phyloP scores from a whole-genome alignment of 176 grass and related monocot species.

The Aechmea fasciata region DNA sequence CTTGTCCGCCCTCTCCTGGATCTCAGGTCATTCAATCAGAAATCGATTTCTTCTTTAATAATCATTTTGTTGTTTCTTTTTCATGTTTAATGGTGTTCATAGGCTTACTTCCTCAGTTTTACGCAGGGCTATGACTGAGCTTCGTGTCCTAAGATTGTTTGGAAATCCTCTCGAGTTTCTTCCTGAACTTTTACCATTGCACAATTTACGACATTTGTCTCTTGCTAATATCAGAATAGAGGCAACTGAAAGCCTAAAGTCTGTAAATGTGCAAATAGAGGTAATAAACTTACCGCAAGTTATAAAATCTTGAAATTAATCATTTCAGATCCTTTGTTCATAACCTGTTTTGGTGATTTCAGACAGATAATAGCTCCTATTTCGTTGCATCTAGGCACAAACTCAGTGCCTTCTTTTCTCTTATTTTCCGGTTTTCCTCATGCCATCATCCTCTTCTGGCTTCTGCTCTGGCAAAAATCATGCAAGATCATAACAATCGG shows the following conservation, averaged over 20 bases:
- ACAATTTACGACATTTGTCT: conserved; percentile 86
- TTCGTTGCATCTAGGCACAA: conserved; percentile 82
- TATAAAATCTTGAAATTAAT: conserved; percentile 7
- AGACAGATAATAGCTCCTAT: conserved; percentile 91
- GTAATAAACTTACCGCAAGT: conserved; percentile 32
- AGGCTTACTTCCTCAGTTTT: conserved; percentile 45
- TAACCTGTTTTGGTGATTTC: conserved; percentile 32
- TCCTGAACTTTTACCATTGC: conserved; percentile 88
- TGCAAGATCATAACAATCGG: conserved; percentile 81
- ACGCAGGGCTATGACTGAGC: conserved; percentile 84
- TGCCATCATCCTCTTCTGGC: conserved; percentile 95
- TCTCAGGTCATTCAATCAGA: conserved; percentile 76
- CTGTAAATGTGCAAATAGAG: conserved; percentile 90
- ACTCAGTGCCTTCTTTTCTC: conserved; percentile 91
- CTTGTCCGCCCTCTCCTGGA: conserved; percentile 91
- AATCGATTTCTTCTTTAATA: conserved; percentile 14
- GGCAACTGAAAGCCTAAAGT: conserved; percentile 83
- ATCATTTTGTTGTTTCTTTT: conserved; percentile 15
- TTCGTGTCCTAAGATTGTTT: conserved; percentile 80
- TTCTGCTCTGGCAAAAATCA: conserved; percentile 88
- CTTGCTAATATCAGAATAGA: conserved; percentile 99
- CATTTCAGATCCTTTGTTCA: conserved; percentile 15
- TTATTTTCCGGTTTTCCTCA: conserved; percentile 97
- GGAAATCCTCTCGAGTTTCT: conserved; percentile 98
- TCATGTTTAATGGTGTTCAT: conserved; percentile 19